These are phyloP conservation scores for Allium sativum DNA, from an alignment of 106 monocot genomes.

Conservation along the genomic window DNA sequence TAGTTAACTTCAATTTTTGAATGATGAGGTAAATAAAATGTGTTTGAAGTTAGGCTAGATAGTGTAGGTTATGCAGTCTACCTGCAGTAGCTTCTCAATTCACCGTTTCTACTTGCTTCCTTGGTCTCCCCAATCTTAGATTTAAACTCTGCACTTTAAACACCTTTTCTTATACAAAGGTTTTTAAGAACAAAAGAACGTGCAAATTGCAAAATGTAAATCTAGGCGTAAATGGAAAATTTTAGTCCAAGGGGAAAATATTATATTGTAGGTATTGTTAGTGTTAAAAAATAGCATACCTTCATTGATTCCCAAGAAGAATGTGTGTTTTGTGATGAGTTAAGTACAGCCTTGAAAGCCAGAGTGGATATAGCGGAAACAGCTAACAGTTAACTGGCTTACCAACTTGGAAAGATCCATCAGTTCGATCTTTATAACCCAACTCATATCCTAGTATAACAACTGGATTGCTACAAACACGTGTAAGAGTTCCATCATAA, in stretches of 20 bases:
- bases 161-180: no score
- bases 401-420: conserved; percentile 34
- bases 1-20: no score
- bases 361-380: conserved; percentile 86
- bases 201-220: no score
- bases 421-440: conserved; percentile 6
- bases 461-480: conserved; percentile 66
- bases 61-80: no score
- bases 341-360: conserved; percentile 84
- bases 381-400: conserved; percentile 92
- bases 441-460: conserved; percentile 60
- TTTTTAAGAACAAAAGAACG: no score
- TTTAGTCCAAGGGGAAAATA: background rate
- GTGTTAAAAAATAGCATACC: conserved; percentile 32
- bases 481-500: conserved; percentile 83
- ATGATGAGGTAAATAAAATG: no score
- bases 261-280: background rate
- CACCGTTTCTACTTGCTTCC: no score
- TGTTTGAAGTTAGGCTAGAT: no score
- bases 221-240: no score
- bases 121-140: no score
- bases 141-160: no score
- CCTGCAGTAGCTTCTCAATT: no score
- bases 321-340: conserved; percentile 67
- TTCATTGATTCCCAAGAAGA: conserved; percentile 97